These are phyloP conservation scores for Endoconidiophora laricicola DNA, from an alignment of 2,329 filamentous ascomycete genomes.

Conservation along the genomic window DNA sequence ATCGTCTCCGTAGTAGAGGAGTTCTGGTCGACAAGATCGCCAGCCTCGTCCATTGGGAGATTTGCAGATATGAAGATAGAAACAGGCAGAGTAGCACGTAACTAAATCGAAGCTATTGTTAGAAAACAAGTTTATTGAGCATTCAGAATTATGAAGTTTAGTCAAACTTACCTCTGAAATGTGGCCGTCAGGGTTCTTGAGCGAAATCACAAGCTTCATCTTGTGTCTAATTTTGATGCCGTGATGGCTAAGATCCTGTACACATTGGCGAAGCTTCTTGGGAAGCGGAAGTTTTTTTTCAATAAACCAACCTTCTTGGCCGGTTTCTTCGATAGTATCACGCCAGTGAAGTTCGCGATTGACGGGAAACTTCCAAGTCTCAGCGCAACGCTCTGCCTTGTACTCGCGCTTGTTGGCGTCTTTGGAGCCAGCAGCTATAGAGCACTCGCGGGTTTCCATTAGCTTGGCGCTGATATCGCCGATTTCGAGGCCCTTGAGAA, in stretches of 20 bases:
- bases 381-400: constrained; percentile 47
- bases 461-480: constrained; percentile 70
- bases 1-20: constrained; percentile 18
- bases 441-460: constrained; percentile 60
- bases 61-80: constrained; percentile 94
- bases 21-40: constrained; percentile 53
- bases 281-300: constrained; percentile 54
- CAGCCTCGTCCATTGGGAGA: constrained; percentile 73
- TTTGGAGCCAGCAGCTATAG: constrained; percentile 29
- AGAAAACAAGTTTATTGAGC: constrained; percentile 10
- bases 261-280: constrained; percentile 62
- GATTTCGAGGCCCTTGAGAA: constrained; percentile 75
- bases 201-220: constrained; percentile 74
- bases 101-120: constrained; percentile 25
- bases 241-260: constrained; percentile 77
- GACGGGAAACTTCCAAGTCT: constrained; percentile 39
- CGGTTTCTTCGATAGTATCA: constrained; percentile 50
- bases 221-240: constrained; percentile 90
- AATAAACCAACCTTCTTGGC: constrained; percentile 47
- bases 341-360: constrained; percentile 47
- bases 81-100: constrained; percentile 77
- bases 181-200: constrained; percentile 90
- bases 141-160: not conserved
- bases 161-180: constrained; percentile 50
- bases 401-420: constrained; percentile 34